Evolutionary conservation across 1,284 basidiomycete species (phyloP).

Genomic region (Microbotryomycetes sp.): DNA sequence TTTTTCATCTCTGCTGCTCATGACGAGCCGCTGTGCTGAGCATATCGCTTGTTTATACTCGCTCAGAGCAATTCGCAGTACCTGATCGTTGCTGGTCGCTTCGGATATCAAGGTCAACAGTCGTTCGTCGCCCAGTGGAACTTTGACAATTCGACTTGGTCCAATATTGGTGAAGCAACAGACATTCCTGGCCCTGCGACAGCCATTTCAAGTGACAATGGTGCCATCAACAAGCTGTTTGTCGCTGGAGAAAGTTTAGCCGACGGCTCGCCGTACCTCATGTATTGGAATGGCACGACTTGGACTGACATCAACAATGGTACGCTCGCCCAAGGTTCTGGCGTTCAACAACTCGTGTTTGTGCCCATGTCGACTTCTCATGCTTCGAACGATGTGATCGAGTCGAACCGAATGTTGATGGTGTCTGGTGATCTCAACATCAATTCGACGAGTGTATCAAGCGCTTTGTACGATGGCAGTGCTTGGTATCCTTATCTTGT

Average conservation of each 20-base stretch:
- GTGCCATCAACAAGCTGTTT: slow-evolving; percentile 76
- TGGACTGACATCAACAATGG: slow-evolving; percentile 64
- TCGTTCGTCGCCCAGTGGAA: slow-evolving; percentile 66
- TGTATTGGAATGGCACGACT: slow-evolving; percentile 68
- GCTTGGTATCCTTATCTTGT: slow-evolving; percentile 76
- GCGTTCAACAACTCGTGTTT: slow-evolving; percentile 78
- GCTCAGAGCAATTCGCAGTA: slow-evolving; percentile 40
- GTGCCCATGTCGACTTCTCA: slow-evolving; percentile 73
- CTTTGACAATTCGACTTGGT: slow-evolving; percentile 66
- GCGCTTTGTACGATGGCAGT: slow-evolving; percentile 80
- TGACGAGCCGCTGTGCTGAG: slow-evolving; percentile 7
- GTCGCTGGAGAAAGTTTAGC: slow-evolving; percentile 69
- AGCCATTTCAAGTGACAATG: slow-evolving; percentile 75
- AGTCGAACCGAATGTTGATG: slow-evolving; percentile 82
- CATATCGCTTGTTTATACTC: slow-evolving; percentile 51
- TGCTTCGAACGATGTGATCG: slow-evolving; percentile 60
- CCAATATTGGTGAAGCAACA: slow-evolving; percentile 56
- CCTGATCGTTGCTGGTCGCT: slow-evolving; percentile 54
- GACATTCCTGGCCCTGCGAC: slow-evolving; percentile 82
- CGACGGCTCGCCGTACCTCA: slow-evolving; percentile 61
- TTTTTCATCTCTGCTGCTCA: background rate
- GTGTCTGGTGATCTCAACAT: slow-evolving; percentile 74
- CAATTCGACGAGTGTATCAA: slow-evolving; percentile 56
- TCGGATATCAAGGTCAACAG: slow-evolving; percentile 55
- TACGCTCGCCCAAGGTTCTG: slow-evolving; percentile 42